phyloP scores from a whole-genome alignment of 768 basidiomycete genomes.

The Austroboletus eburneus region DNA sequence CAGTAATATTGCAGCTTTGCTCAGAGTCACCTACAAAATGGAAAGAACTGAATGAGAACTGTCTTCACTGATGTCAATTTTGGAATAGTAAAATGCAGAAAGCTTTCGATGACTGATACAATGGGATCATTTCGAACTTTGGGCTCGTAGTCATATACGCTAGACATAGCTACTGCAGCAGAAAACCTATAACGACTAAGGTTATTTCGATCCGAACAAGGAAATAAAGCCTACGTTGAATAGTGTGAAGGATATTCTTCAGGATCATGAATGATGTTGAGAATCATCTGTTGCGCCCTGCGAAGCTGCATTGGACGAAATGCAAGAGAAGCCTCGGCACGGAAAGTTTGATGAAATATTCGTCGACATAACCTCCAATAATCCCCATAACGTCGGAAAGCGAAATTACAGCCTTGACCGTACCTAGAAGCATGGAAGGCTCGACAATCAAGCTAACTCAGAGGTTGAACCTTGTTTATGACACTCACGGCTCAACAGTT shows the following conservation, averaged over 20 bases:
- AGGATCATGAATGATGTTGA: too few relatives aligned
- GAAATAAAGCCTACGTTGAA: too few relatives aligned
- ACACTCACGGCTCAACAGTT: too few relatives aligned
- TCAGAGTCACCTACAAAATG: conserved; percentile 11
- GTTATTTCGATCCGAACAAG: background rate
- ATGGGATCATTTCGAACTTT: conserved; percentile 6
- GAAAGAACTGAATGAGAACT: conserved; percentile 9
- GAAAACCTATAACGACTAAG: conserved; percentile 19
- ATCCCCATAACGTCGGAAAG: too few relatives aligned
- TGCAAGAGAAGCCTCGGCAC: conserved; percentile 4
- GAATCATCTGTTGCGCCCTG: too few relatives aligned
- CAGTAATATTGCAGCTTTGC: background rate
- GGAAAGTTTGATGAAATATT: conserved; percentile 14
- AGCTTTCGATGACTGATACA: conserved; percentile 3
- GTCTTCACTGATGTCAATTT: conserved; percentile 4
- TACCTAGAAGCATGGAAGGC: conserved; percentile 8
- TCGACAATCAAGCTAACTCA: too few relatives aligned
- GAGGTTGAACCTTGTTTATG: too few relatives aligned
- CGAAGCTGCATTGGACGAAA: too few relatives aligned
- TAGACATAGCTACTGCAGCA: conserved; percentile 26
- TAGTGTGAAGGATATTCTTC: too few relatives aligned
- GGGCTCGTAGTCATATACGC: conserved; percentile 15
- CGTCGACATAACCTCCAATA: conserved; percentile 13
- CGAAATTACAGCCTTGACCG: conserved; percentile 3
- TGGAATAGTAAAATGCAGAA: background rate